phyloP scores from a whole-genome alignment of 768 basidiomycete species.

The Pulveroboletus sp. region DNA sequence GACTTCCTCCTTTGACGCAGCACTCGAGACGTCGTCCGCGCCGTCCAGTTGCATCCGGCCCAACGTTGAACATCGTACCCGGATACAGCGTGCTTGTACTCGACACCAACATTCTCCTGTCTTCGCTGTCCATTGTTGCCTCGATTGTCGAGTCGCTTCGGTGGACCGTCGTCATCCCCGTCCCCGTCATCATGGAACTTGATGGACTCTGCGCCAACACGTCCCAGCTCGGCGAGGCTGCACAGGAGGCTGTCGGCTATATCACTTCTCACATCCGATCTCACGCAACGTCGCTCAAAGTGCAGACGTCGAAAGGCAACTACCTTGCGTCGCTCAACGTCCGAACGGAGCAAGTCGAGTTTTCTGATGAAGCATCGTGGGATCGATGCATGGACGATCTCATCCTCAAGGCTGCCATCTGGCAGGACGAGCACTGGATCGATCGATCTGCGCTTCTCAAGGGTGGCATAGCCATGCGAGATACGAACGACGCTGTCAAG shows the following conservation, averaged over 20 bases:
- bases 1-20: slow-evolving; percentile 25
- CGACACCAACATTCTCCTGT: slow-evolving; percentile 93
- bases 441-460: slow-evolving; percentile 78
- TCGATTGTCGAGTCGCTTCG: slow-evolving; percentile 73
- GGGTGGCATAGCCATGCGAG: slow-evolving; percentile 28
- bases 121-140: slow-evolving; percentile 70
- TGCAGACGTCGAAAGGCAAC: slow-evolving; percentile 94
- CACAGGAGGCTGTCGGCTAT: slow-evolving; percentile 69
- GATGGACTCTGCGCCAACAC: slow-evolving; percentile 80
- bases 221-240: slow-evolving; percentile 69
- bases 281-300: slow-evolving; percentile 77
- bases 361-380: slow-evolving; percentile 44
- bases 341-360: slow-evolving; percentile 81
- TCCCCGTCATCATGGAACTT: slow-evolving; percentile 95
- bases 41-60: slow-evolving; percentile 32
- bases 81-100: slow-evolving; percentile 91
- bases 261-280: slow-evolving; percentile 74
- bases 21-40: slow-evolving; percentile 27
- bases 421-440: slow-evolving; percentile 92
- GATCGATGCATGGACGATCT: slow-evolving; percentile 92
- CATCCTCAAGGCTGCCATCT: slow-evolving; percentile 87
- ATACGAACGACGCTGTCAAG: slow-evolving; percentile 57
- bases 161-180: slow-evolving; percentile 90
- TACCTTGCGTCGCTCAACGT: slow-evolving; percentile 82
- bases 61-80: slow-evolving; percentile 57